Conservation (phyloP, 2,329 filamentous ascomycete species). For the Xylaria sp. region DNA sequence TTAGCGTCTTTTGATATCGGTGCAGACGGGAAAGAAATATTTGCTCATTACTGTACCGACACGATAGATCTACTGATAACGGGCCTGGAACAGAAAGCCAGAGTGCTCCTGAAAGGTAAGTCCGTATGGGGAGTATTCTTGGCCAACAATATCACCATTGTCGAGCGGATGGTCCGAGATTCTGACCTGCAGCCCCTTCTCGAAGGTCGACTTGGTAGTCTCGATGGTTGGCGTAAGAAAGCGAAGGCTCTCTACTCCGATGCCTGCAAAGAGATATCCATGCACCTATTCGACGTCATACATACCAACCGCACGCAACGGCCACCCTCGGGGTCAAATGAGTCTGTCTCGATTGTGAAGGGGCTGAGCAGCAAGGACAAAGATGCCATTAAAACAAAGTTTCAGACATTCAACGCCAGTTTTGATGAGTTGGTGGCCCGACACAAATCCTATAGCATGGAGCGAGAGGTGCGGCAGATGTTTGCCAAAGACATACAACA, state of each 20-base stretch:
- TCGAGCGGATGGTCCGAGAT: constrained; percentile 82
- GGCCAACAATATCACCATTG: constrained; percentile 82
- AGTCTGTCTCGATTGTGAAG: constrained; percentile 85
- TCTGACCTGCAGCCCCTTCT: constrained; percentile 80
- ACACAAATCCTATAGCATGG: constrained; percentile 87
- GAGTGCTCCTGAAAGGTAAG: constrained; percentile 75
- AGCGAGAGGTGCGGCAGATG: constrained; percentile 82
- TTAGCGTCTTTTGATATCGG: constrained; percentile 84
- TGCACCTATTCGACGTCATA: constrained; percentile 85
- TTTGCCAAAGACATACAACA: constrained; percentile 85
- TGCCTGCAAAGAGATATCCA: constrained; percentile 85
- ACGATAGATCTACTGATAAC: constrained; percentile 82
- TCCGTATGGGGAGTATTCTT: constrained; percentile 85
- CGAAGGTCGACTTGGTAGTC: constrained; percentile 65
- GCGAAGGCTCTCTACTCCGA: constrained; percentile 82
- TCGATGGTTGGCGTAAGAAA: constrained; percentile 89
- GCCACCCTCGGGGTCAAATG: constrained; percentile 75
- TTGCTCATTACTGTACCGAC: constrained; percentile 88
- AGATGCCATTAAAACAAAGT: constrained; percentile 96
- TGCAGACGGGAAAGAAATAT: constrained; percentile 85
- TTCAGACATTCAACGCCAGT: constrained; percentile 83
- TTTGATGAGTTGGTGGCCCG: constrained; percentile 88
- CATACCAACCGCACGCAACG: constrained; percentile 80
- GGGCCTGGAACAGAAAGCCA: constrained; percentile 76
- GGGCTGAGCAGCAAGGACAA: constrained; percentile 87